Evolutionary conservation across 2,329 filamentous ascomycete species (phyloP).

Genomic region (Neonectria ditissima): DNA sequence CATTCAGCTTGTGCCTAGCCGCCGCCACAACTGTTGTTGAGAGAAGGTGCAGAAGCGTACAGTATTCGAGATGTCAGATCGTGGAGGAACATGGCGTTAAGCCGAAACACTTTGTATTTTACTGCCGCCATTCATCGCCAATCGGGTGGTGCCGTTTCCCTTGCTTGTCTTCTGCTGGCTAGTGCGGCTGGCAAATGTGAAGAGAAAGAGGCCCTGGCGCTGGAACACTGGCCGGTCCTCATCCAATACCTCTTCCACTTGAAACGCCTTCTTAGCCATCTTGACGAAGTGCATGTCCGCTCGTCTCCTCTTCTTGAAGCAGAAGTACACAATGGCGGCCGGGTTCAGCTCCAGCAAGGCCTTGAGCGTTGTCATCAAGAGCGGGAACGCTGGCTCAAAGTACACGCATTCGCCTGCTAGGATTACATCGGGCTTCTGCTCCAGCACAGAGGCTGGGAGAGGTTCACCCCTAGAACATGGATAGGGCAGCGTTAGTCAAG

Average conservation of each 20-base stretch:
- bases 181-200: slow-evolving; percentile 63
- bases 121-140: slow-evolving; percentile 33
- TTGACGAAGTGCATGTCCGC: slow-evolving; percentile 83
- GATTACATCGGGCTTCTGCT: slow-evolving; percentile 78
- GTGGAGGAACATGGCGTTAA: slow-evolving; percentile 26
- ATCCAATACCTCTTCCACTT: slow-evolving; percentile 71
- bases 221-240: slow-evolving; percentile 69
- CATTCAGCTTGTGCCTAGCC: slow-evolving; percentile 22
- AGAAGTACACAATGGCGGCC: slow-evolving; percentile 77
- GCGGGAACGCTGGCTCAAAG: slow-evolving; percentile 93
- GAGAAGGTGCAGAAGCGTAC: slow-evolving; percentile 8
- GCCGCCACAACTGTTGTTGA: background rate
- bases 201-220: slow-evolving; percentile 71
- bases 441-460: slow-evolving; percentile 63
- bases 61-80: slow-evolving; percentile 21
- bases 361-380: slow-evolving; percentile 82
- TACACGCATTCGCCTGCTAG: slow-evolving; percentile 98
- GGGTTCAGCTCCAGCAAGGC: slow-evolving; percentile 81
- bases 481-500: slow-evolving; percentile 37
- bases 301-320: slow-evolving; percentile 91
- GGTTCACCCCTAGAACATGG: slow-evolving; percentile 66
- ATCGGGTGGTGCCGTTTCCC: slow-evolving; percentile 30
- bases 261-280: slow-evolving; percentile 74
- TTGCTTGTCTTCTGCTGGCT: slow-evolving; percentile 30
- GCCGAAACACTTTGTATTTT: slow-evolving; percentile 36